These are phyloP conservation scores for Atalantia buxifolia DNA, from an alignment of 345 rosid species.

Conservation along the genomic window DNA sequence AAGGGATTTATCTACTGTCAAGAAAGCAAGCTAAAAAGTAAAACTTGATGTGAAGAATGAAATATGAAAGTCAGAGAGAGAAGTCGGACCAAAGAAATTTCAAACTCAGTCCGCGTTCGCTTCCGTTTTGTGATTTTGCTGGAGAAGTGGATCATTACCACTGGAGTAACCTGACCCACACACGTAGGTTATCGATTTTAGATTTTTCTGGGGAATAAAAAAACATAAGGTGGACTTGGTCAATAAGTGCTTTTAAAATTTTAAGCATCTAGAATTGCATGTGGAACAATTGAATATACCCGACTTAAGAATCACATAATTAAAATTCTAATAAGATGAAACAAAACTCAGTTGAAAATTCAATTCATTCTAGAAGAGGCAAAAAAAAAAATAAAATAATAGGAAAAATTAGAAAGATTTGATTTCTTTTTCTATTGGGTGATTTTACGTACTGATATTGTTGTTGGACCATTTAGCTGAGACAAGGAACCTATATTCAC, in stretches of 20 bases:
- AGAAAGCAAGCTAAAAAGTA: neutral
- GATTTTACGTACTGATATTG: neutral
- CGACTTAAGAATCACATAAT: neutral
- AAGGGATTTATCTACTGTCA: neutral
- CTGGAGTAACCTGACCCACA: too few relatives aligned
- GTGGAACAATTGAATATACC: neutral
- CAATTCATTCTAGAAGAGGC: neutral
- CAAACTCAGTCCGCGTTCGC: neutral
- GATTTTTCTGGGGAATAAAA: neutral
- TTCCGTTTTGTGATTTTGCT: neutral
- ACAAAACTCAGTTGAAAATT: neutral
- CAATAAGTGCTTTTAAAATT: neutral
- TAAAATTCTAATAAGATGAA: neutral
- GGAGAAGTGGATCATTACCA: neutral
- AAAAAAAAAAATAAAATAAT: too few relatives aligned
- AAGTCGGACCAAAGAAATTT: neutral
- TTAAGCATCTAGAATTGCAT: neutral
- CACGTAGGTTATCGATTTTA: too few relatives aligned
- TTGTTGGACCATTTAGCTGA: neutral
- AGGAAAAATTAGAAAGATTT: neutral
- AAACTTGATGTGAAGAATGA: neutral
- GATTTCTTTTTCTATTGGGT: neutral
- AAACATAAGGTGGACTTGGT: neutral
- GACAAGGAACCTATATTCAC: too few relatives aligned
- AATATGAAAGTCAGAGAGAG: neutral